A percentile compares a stretch with the other conserved stretches of the same genome.
phyloP scores from a whole-genome alignment of 2,329 filamentous ascomycete species.

The Pseudopithomyces maydicus region DNA sequence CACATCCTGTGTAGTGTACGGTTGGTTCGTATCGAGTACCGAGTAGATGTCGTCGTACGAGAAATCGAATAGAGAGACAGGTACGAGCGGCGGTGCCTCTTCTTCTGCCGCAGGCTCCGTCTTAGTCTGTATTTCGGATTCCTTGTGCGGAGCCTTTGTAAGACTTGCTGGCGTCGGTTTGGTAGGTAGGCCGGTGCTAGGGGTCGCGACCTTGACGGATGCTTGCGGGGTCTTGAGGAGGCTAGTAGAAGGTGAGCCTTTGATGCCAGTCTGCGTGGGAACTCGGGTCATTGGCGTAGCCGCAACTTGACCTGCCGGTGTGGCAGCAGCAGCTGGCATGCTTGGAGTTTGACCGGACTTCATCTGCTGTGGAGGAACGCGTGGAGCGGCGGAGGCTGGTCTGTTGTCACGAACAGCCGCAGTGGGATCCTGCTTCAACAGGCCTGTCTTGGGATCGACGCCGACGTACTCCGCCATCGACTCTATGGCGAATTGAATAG shows the following conservation, averaged over 20 bases:
- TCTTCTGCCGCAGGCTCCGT: slow-evolving; percentile 26
- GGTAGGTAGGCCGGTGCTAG: slow-evolving; percentile 34
- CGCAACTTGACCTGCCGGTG: slow-evolving; percentile 38
- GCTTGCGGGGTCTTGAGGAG: slow-evolving; percentile 46
- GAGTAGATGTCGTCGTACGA: slow-evolving; percentile 41
- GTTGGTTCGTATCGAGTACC: slow-evolving; percentile 36
- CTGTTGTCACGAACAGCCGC: slow-evolving; percentile 28
- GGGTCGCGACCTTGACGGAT: slow-evolving; percentile 39
- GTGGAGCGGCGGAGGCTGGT: slow-evolving; percentile 26
- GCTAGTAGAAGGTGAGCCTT: slow-evolving; percentile 43
- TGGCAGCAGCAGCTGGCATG: slow-evolving; percentile 39
- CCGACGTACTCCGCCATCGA: slow-evolving; percentile 58
- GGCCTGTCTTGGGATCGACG: slow-evolving; percentile 51
- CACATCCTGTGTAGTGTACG: slow-evolving; percentile 40
- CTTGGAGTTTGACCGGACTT: slow-evolving; percentile 43
- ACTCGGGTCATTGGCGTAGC: slow-evolving; percentile 46
- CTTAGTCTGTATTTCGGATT: slow-evolving; percentile 21
- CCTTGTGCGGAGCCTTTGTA: slow-evolving; percentile 32
- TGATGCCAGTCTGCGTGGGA: slow-evolving; percentile 43
- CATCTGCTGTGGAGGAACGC: slow-evolving; percentile 28
- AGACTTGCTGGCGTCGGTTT: slow-evolving; percentile 40
- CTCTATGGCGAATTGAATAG: slow-evolving; percentile 61
- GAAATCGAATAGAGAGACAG: slow-evolving; percentile 36
- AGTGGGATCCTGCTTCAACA: slow-evolving; percentile 31
- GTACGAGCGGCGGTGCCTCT: slow-evolving; percentile 29